Percentiles rank a stretch among this genome's conserved stretches.
These are phyloP conservation scores for Penicillium sp. DNA, from an alignment of 2,329 filamentous ascomycete genomes.

Conservation along the genomic window DNA sequence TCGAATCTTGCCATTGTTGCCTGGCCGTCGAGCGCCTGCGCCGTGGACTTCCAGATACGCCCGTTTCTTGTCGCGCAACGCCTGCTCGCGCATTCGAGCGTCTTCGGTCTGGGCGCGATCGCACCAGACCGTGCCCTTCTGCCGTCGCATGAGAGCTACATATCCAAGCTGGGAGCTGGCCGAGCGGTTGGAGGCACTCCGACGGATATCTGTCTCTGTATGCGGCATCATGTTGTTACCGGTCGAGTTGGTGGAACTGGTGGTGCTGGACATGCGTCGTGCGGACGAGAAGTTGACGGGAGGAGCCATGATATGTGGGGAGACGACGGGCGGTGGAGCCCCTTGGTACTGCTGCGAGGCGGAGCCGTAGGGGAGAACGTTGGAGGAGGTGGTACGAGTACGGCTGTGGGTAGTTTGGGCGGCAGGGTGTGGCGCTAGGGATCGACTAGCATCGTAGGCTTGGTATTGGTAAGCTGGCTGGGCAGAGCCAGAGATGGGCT, in stretches of 20 bases:
- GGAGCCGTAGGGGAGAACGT: constrained; percentile 27
- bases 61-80: constrained; percentile 79
- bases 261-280: constrained; percentile 39
- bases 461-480: constrained; percentile 25
- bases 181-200: constrained; percentile 78
- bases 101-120: constrained; percentile 91
- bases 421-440: constrained; percentile 26
- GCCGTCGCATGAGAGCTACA: constrained; percentile 90
- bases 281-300: constrained; percentile 25
- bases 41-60: constrained; percentile 79
- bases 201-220: constrained; percentile 47
- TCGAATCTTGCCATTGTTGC: constrained; percentile 71
- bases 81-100: constrained; percentile 73
- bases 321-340: constrained; percentile 23
- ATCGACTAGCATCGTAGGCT: constrained; percentile 24
- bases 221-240: constrained; percentile 28
- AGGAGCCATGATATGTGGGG: constrained; percentile 27
- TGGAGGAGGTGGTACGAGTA: constrained; percentile 40
- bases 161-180: constrained; percentile 67
- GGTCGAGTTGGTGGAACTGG: constrained; percentile 40
- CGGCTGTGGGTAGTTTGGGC: constrained; percentile 32
- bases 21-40: constrained; percentile 51
- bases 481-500: constrained; percentile 26
- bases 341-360: constrained; percentile 26
- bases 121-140: constrained; percentile 98